phyloP scores from a whole-genome alignment of 2,329 filamentous ascomycete genomes.

The Lasiodiplodia citricola region DNA sequence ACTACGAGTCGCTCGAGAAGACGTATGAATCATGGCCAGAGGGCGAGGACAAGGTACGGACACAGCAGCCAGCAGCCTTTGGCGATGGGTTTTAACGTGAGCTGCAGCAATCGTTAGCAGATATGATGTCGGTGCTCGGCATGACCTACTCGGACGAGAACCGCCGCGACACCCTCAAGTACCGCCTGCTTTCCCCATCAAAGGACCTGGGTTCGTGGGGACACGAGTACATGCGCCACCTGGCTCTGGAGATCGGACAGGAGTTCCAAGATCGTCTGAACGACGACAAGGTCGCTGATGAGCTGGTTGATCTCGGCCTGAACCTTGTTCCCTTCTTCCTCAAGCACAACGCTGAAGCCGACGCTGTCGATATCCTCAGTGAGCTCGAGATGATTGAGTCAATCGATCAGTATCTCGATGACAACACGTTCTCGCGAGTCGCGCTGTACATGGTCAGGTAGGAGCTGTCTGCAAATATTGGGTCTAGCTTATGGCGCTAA shows the following conservation, averaged over 20 bases:
- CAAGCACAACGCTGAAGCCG: slow-evolving; percentile 96
- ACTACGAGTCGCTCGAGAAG: slow-evolving; percentile 88
- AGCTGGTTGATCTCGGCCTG: slow-evolving; percentile 83
- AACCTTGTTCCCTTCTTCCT: slow-evolving; percentile 92
- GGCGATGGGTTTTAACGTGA: slow-evolving; percentile 30
- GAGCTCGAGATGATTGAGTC: slow-evolving; percentile 97
- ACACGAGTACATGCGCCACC: slow-evolving; percentile 95
- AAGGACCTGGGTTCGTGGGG: slow-evolving; percentile 97
- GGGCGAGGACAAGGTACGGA: slow-evolving; percentile 76
- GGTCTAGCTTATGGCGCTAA: slow-evolving; percentile 30
- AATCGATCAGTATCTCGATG: slow-evolving; percentile 86
- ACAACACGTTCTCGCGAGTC: slow-evolving; percentile 90
- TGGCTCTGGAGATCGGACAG: slow-evolving; percentile 93
- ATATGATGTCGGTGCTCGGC: slow-evolving; percentile 94
- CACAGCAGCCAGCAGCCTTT: neutral
- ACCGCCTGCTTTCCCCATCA: slow-evolving; percentile 85
- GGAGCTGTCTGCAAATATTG: slow-evolving; percentile 24
- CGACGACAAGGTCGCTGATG: slow-evolving; percentile 80
- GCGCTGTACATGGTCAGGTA: slow-evolving; percentile 93
- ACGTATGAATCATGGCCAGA: slow-evolving; percentile 88
- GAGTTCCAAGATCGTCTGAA: slow-evolving; percentile 88
- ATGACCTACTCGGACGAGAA: slow-evolving; percentile 99
- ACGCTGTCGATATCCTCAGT: slow-evolving; percentile 95
- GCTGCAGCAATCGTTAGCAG: slow-evolving; percentile 74
- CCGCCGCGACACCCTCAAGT: slow-evolving; percentile 94